phyloP scores from a whole-genome alignment of 139 green algal genomes.

The Micractinium sp. region DNA sequence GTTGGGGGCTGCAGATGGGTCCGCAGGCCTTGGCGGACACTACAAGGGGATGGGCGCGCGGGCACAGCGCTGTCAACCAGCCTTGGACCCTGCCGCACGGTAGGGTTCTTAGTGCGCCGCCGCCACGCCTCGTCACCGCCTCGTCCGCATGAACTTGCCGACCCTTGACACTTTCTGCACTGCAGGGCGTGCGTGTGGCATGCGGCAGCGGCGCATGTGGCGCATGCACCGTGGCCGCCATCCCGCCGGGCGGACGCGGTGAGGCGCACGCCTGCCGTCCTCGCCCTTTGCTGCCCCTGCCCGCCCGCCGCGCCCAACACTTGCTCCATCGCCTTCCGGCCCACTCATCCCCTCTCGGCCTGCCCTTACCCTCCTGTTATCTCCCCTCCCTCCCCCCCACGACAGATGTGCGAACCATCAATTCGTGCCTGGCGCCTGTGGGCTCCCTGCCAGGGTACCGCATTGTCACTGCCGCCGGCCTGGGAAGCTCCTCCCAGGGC shows the following conservation, averaged over 20 bases:
- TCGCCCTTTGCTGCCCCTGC: not conserved
- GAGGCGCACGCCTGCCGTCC: not conserved
- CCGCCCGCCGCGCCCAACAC: not conserved
- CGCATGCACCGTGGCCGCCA: conserved; percentile 65
- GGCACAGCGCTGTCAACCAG: no score
- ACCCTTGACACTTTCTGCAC: not conserved
- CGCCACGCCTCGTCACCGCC: no score
- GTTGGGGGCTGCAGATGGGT: not conserved
- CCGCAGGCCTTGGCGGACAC: not conserved
- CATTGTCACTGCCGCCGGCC: conserved; percentile 69
- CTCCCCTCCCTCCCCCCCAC: not conserved
- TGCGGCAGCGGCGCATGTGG: conserved; percentile 76
- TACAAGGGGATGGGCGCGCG: not conserved
- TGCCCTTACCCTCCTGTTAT: not conserved
- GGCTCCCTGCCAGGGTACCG: conserved; percentile 50
- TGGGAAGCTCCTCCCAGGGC: conserved; percentile 52
- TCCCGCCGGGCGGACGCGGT: not conserved
- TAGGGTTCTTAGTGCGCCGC: no score
- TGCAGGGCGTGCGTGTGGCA: conserved; percentile 54
- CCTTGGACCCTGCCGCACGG: not conserved
- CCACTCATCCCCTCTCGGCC: not conserved
- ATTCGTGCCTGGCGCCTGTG: conserved; percentile 76
- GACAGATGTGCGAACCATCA: conserved; percentile 55
- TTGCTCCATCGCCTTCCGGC: not conserved
- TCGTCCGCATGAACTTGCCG: no score